Evolutionary conservation across 1,284 basidiomycete species (phyloP).

Genomic region (Austroboletus niveus): DNA sequence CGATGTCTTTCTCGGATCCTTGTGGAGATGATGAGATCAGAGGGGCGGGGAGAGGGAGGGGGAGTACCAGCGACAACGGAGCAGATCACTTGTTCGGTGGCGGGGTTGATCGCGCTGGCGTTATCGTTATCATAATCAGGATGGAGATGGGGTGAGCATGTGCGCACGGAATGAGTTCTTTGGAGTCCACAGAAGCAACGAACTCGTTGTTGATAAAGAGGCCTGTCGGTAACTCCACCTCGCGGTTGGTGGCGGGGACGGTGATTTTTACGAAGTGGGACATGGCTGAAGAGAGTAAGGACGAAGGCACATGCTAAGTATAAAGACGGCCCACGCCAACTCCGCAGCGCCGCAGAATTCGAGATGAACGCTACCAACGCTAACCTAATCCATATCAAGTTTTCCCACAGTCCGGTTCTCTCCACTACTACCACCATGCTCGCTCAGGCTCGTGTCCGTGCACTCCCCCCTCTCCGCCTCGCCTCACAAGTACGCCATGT

Average conservation of each 20-base stretch:
- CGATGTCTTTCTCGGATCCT: slow-evolving; percentile 78
- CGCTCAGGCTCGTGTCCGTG: slow-evolving; percentile 31
- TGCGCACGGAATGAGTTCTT: slow-evolving; percentile 55
- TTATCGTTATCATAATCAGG: slow-evolving; percentile 9
- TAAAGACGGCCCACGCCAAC: slow-evolving; percentile 7
- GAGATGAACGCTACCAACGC: background rate
- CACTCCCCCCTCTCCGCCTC: slow-evolving; percentile 40
- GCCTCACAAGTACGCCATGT: slow-evolving; percentile 32
- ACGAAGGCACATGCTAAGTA: slow-evolving; percentile 10
- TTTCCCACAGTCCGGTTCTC: slow-evolving; percentile 6
- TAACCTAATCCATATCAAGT: background rate
- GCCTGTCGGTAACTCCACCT: slow-evolving; percentile 70
- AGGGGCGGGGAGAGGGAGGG: background rate
- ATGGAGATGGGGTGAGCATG: slow-evolving; percentile 3
- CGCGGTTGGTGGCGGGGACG: slow-evolving; percentile 45
- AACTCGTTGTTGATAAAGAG: slow-evolving; percentile 93
- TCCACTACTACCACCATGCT: slow-evolving; percentile 28
- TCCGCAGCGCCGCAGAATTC: slow-evolving; percentile 3
- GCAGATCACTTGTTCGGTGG: slow-evolving; percentile 71
- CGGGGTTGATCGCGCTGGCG: slow-evolving; percentile 64
- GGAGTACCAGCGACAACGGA: slow-evolving; percentile 63
- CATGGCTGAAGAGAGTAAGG: slow-evolving; percentile 35
- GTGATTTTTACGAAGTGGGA: slow-evolving; percentile 36
- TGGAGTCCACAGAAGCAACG: slow-evolving; percentile 63
- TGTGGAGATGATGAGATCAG: slow-evolving; percentile 19